Conservation (phyloP, 148 eudicot species). For the Hydrangea macrophylla region DNA sequence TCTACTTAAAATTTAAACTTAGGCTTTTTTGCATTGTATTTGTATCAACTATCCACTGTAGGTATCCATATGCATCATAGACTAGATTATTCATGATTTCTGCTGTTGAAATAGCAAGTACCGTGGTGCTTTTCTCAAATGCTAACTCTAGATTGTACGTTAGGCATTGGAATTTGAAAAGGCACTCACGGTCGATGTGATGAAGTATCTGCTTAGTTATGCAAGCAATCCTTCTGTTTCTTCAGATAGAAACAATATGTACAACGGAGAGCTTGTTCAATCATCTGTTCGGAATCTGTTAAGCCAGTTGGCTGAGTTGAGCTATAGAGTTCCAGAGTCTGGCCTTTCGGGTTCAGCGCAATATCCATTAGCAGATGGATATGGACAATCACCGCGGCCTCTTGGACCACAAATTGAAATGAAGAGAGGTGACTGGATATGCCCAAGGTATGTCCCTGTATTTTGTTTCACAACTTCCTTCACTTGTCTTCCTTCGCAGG, state of each 20-base stretch:
- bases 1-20: too few species aligned
- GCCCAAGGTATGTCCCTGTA: constrained; percentile 56
- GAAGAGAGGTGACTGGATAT: constrained; percentile 93
- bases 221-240: constrained; percentile 51
- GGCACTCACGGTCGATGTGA: constrained; percentile 66
- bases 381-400: constrained; percentile 29
- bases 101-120: background rate
- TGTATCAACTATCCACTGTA: too few species aligned
- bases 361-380: constrained; percentile 31
- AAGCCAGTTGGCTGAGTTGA: constrained; percentile 40
- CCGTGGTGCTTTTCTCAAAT: background rate
- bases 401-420: constrained; percentile 47
- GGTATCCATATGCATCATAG: too few species aligned
- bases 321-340: constrained; percentile 22
- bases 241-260: constrained; percentile 31
- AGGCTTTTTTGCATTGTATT: too few species aligned
- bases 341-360: constrained; percentile 23
- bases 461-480: background rate
- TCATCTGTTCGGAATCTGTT: constrained; percentile 64
- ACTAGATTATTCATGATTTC: background rate
- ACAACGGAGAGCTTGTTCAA: constrained; percentile 49
- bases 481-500: background rate
- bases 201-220: constrained; percentile 79
- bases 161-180: constrained; percentile 52
- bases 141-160: background rate